Evolutionary conservation across 257 asterid genomes (phyloP).

Genomic region (Salvia hispanica): DNA sequence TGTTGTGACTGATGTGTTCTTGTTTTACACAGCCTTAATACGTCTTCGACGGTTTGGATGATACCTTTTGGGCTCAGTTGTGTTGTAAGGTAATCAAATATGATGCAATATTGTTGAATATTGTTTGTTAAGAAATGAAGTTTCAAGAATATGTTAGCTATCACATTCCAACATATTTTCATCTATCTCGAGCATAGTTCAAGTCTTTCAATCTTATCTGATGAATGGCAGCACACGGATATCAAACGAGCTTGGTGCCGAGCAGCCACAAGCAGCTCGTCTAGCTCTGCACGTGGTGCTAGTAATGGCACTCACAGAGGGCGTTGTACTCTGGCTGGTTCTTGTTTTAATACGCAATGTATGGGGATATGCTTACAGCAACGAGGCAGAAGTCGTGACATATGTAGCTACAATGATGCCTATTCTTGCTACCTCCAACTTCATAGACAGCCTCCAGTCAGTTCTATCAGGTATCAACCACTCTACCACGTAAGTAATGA

Average conservation of each 20-base stretch:
- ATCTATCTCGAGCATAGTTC: too few species aligned
- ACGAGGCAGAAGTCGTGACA: slow-evolving; percentile 54
- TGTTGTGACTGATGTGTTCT: not conserved
- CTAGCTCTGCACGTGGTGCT: slow-evolving; percentile 61
- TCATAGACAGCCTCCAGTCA: slow-evolving; percentile 74
- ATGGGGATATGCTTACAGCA: slow-evolving; percentile 82
- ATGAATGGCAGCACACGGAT: slow-evolving; percentile 68
- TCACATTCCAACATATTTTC: too few species aligned
- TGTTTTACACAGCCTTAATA: slow-evolving; percentile 57
- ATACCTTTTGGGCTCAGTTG: slow-evolving; percentile 80
- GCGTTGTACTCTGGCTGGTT: slow-evolving; percentile 48
- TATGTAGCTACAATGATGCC: slow-evolving; percentile 78
- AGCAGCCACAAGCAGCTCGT: slow-evolving; percentile 59
- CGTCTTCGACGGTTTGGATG: slow-evolving; percentile 78
- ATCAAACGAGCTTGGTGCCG: slow-evolving; percentile 83
- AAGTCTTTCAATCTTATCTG: not conserved
- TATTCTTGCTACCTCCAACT: slow-evolving; percentile 67
- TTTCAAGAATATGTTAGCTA: too few species aligned
- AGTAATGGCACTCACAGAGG: slow-evolving; percentile 50
- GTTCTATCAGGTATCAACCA: slow-evolving; percentile 69
- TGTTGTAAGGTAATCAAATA: slow-evolving; percentile 63
- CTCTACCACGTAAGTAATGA: too few species aligned
- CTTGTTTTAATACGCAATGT: slow-evolving; percentile 50
- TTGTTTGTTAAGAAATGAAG: too few species aligned
- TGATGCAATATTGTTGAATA: too few species aligned